Base-by-base conservation (phyloP, 768 basidiomycete species). In the Termitomyces sp. region DNA sequence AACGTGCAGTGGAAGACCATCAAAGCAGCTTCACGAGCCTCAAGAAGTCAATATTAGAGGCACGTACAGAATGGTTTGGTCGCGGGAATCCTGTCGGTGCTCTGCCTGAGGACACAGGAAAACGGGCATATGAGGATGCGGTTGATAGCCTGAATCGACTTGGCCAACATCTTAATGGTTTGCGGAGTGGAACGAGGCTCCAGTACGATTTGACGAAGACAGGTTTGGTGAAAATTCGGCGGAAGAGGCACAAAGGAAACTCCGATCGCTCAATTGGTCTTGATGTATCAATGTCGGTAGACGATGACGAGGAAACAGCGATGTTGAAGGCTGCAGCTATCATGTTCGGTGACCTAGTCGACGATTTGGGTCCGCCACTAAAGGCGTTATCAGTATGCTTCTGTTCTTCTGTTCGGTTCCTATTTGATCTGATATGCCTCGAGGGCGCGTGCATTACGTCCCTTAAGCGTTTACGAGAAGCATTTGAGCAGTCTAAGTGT, bases 131-230 rank as follows among this genome's bases (percentile, higher is more conserved):
- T 56, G 89, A 90, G 59, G 91, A 93, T 58, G 89, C 90, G 0
- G 88, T 98, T 11, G 85, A 85, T 56, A 87, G 87, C 62, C 75
- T 99, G 62, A 95, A 90, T 56, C 76, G 93, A 17, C 80, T 99
- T 5, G 97, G 92, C 1, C 96, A 99, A 65, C 95, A 98, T 72
- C 71, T 99, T 38, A 94, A 88, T 54, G 94, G 96, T 24, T 73
- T 98, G 56, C 73, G 96, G 45, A 85, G 89, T 55, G 90, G 93
- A 1, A 92, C 88, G 7, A 79, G 82, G 34, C 69, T 98, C 35
- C 94, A 98, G 65, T 84, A 87, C 58, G 90, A 95, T 47, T 68
- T 98, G 28, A 81, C 88, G 14, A 80, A 80, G 60, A 88, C 88
- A 1, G 74, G 76, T 17, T 63, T 67, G 41, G 64, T 68, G 30